Conservation (phyloP, 305 asterid genomes). For the Lippia alba region DNA sequence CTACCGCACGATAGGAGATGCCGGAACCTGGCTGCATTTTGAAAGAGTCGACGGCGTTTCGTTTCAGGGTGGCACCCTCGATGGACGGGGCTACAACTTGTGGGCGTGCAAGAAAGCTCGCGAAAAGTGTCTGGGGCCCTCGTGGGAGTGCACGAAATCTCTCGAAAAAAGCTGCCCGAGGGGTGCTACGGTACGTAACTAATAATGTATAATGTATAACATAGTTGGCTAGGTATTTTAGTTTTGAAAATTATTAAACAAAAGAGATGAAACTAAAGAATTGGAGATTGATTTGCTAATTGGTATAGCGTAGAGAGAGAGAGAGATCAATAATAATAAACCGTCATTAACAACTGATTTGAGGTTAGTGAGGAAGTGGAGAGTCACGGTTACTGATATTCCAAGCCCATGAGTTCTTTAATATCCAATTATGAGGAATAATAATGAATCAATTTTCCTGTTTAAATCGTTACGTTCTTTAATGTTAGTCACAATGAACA, state of each 20-base stretch:
- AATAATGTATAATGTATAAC: no score
- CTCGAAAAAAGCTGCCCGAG: slow-evolving; percentile 47
- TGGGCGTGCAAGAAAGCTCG: slow-evolving; percentile 63
- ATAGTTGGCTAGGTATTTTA: neutral
- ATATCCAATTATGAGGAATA: no score
- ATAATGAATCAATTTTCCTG: neutral
- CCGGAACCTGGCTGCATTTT: slow-evolving; percentile 50
- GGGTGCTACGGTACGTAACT: slow-evolving; percentile 56
- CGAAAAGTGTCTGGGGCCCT: no score
- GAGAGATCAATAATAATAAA: slow-evolving; percentile 19
- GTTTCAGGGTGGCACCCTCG: slow-evolving; percentile 57
- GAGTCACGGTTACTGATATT: slow-evolving; percentile 17
- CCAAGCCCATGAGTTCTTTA: no score
- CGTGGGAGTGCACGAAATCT: no score
- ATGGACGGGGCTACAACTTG: slow-evolving; percentile 56
- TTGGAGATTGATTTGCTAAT: neutral
- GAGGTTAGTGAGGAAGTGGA: slow-evolving; percentile 39
- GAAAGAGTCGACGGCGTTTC: slow-evolving; percentile 45
- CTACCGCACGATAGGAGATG: slow-evolving; percentile 43
- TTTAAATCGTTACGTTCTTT: no score
- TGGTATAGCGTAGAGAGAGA: slow-evolving; percentile 25
- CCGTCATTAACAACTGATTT: slow-evolving; percentile 18
- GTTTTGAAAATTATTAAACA: neutral
- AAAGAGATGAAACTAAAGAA: neutral
- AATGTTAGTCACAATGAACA: no score